Conservation (phyloP, 805 yeast species). For the Monosporozyma servazzii region DNA sequence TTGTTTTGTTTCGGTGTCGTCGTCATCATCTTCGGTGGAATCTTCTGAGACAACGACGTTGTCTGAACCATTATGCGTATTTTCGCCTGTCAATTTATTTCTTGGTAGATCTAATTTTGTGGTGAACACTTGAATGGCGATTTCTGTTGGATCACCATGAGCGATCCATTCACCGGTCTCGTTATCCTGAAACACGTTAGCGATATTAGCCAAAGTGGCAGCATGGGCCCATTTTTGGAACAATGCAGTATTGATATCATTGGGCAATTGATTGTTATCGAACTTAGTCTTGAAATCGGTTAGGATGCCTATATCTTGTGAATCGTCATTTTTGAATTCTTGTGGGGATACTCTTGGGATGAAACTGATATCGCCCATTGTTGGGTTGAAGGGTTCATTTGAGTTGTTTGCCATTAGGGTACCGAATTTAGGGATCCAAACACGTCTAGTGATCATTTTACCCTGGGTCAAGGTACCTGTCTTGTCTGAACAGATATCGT, state of each 20-base stretch:
- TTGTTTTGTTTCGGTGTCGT: constrained; percentile 13
- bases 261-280: constrained; percentile 11
- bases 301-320: constrained; percentile 25
- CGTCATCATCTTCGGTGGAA: constrained; percentile 2
- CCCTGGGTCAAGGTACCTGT: constrained; percentile 87
- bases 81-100: constrained; percentile 34
- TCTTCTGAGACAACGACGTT: background rate
- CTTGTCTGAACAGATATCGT: constrained; percentile 86
- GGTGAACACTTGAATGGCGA: constrained; percentile 74
- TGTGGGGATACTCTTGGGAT: constrained; percentile 57
- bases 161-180: constrained; percentile 54
- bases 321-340: constrained; percentile 23
- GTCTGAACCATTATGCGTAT: background rate
- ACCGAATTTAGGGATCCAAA: constrained; percentile 77
- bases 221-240: constrained; percentile 48
- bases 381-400: constrained; percentile 79
- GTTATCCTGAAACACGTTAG: constrained; percentile 46
- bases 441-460: constrained; percentile 77
- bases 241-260: constrained; percentile 11
- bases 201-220: constrained; percentile 75
- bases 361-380: constrained; percentile 82
- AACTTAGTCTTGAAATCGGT: constrained; percentile 17
- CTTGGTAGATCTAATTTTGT: constrained; percentile 47
- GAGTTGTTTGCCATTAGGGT: constrained; percentile 53
- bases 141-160: constrained; percentile 85